Base-by-base conservation (phyloP, 805 yeast species). In the Candida morakotiae region DNA sequence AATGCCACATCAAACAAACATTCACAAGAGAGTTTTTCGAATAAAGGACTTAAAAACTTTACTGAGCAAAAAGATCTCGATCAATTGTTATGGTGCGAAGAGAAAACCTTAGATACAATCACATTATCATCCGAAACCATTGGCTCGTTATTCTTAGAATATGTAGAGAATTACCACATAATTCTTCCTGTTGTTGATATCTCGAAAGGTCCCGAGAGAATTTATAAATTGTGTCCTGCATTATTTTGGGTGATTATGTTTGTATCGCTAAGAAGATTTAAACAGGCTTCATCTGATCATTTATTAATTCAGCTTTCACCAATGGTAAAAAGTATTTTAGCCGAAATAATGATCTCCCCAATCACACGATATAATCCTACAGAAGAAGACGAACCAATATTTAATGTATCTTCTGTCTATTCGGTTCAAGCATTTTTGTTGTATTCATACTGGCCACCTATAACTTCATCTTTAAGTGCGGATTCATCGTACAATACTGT, bases 401-500 rank as follows among this genome's bases (percentile, higher is more conserved):
- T 87, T 52, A 89, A 89, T 49, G 91, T 88, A 2, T 86, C 95
- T 4, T 83, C 95, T 16, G 96, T 91, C 0, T 91, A 83, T 54
- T 84, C 96, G 0, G 97, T 91, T 0, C 98, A 91, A 57, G 97
- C 97, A 0, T 83, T 91, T 45, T 62, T 91, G 19, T 64, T 91
- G 2, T 87, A 85, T 59, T 83, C 97, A 0, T 79, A 83, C 56
- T 91, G 98, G 98, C 98, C 98, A 0, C 96, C 97, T 3, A 72
- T 89, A 26, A 87, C 96, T 0, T 87, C 98, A 0, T 88, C 97
- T 0, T 70, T 93, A 32, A 85, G 94, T 58, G 96, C 98, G 0
- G 98, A 93, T 55, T 83, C 96, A 6, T 83, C 95, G 3, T 91
- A 97, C 95, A 87, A 85, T 55, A 87, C 97, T 1, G 82, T 87